Conservation (phyloP, 2,329 filamentous ascomycete species). For the Aspergillus pseudoterreus region DNA sequence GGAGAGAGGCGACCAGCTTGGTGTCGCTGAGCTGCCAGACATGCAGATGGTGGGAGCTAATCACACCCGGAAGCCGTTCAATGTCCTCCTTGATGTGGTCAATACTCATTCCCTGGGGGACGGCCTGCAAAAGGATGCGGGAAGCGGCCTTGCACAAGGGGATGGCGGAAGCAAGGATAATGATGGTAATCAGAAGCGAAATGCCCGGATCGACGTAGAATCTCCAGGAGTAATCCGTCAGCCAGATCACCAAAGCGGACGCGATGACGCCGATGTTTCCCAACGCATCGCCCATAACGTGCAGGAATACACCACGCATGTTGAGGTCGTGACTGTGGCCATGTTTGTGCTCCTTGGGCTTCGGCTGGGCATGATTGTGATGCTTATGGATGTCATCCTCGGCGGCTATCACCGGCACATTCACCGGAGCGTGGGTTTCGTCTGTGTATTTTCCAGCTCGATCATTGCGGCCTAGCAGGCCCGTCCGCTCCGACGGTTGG, state of each 20-base stretch:
- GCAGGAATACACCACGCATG: constrained; percentile 74
- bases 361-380: constrained; percentile 76
- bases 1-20: constrained; percentile 87
- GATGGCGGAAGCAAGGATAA: constrained; percentile 55
- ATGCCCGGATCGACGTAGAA: constrained; percentile 89
- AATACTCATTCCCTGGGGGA: constrained; percentile 80
- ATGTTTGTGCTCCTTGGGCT: constrained; percentile 58
- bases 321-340: constrained; percentile 65
- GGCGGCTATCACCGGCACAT: constrained; percentile 6
- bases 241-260: constrained; percentile 84
- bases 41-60: constrained; percentile 92
- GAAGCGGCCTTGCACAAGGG: constrained; percentile 51
- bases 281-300: constrained; percentile 52
- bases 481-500: constrained; percentile 43
- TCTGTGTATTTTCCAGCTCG: constrained; percentile 32
- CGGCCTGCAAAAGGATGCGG: constrained; percentile 89
- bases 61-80: constrained; percentile 73
- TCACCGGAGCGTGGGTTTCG: constrained; percentile 17
- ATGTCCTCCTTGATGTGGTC: constrained; percentile 93
- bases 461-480: constrained; percentile 42
- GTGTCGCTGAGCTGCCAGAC: constrained; percentile 97
- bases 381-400: constrained; percentile 54
- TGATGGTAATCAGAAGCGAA: constrained; percentile 86
- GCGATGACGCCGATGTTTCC: constrained; percentile 48
- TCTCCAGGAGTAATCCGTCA: constrained; percentile 74